Evolutionary conservation across 768 basidiomycete genomes (phyloP).

Genomic region (Leccinellum rugosiceps): DNA sequence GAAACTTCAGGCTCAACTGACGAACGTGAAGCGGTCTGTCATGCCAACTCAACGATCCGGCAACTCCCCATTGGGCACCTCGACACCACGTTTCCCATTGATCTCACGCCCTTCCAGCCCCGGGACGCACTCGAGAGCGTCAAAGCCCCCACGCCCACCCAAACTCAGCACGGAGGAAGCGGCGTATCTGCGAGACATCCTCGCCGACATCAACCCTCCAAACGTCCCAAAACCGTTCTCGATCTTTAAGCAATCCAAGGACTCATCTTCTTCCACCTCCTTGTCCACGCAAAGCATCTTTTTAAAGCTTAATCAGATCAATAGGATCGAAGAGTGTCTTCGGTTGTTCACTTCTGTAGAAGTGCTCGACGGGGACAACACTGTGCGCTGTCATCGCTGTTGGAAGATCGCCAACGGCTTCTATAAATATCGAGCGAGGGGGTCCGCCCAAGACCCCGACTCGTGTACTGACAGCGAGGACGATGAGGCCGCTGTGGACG

Average conservation of each 20-base stretch:
- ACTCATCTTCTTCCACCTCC: conserved; percentile 10
- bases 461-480: conserved; percentile 34
- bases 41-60: conserved; percentile 18
- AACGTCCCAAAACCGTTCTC: conserved; percentile 44
- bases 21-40: conserved; percentile 26
- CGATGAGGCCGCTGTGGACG: conserved; percentile 25
- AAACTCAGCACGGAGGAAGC: conserved; percentile 56
- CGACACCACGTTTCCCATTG: conserved; percentile 19
- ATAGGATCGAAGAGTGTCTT: conserved; percentile 64
- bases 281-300: conserved; percentile 24
- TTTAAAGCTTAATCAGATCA: conserved; percentile 27
- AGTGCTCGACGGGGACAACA: conserved; percentile 88
- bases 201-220: conserved; percentile 57
- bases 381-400: conserved; percentile 89
- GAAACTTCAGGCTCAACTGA: conserved; percentile 22
- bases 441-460: conserved; percentile 22
- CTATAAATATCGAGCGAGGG: conserved; percentile 35
- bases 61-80: conserved; percentile 19
- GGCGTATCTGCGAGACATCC: conserved; percentile 64
- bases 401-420: conserved; percentile 87
- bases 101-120: conserved; percentile 31
- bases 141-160: conserved; percentile 45
- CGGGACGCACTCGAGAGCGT: conserved; percentile 32
- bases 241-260: conserved; percentile 43
- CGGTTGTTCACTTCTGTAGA: conserved; percentile 92